phyloP scores from a whole-genome alignment of 495 filamentous ascomycete genomes.

The Annulohypoxylon stygium region DNA sequence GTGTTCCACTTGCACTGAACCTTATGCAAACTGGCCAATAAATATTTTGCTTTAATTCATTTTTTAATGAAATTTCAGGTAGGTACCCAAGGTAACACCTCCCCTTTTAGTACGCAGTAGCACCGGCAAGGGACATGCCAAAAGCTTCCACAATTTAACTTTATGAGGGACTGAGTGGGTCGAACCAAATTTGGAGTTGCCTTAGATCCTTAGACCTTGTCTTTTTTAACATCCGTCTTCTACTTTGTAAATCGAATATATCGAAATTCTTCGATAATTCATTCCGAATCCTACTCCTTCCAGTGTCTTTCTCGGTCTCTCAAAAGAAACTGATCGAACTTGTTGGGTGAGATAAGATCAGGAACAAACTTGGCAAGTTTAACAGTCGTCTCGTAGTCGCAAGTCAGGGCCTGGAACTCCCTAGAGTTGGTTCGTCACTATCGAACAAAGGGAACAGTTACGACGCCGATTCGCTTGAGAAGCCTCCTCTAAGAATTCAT shows the following conservation, averaged over 20 bases:
- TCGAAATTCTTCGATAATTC: conserved; percentile 28
- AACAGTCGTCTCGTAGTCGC: conserved; percentile 10
- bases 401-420: conserved; percentile 1
- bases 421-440: conserved; percentile 7
- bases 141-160: conserved; percentile 41
- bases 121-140: conserved; percentile 27
- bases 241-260: conserved; percentile 2
- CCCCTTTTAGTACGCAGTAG: conserved; percentile 37
- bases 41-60: conserved; percentile 3
- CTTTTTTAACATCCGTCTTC: conserved; percentile 12
- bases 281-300: conserved; percentile 11
- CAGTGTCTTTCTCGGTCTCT: conserved; percentile 3
- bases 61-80: conserved; percentile 36
- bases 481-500: conserved; percentile 2
- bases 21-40: conserved; percentile 26
- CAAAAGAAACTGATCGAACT: conserved; percentile 7
- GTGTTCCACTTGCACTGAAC: not conserved
- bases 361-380: conserved; percentile 11
- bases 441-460: not conserved
- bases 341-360: not conserved
- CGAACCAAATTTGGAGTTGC: conserved; percentile 32
- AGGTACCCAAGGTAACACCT: conserved; percentile 26
- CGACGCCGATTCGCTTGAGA: conserved; percentile 7
- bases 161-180: conserved; percentile 29
- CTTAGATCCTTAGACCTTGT: conserved; percentile 14